Evolutionary conservation across 164 flowering plant genomes (phyloP).

Genomic region (Annona squamosa): DNA sequence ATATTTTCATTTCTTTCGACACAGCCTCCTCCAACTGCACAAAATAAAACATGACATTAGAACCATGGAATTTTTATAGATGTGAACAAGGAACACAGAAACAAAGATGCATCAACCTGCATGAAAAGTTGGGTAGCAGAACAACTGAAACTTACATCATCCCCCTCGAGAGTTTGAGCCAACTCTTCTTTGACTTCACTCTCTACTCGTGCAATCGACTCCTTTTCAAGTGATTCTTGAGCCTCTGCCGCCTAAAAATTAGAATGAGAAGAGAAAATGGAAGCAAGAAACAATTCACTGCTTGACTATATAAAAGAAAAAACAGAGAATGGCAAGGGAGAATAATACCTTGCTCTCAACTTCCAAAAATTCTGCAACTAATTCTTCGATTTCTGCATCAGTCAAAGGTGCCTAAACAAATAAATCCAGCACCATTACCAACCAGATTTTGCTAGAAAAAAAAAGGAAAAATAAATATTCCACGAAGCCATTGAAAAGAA

Average conservation of each 20-base stretch:
- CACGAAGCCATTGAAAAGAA: background rate
- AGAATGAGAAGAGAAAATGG: slow-evolving; percentile 28
- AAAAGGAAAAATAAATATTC: background rate
- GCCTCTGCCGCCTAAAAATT: slow-evolving; percentile 96
- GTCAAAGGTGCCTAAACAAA: slow-evolving; percentile 62
- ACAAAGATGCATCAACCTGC: background rate
- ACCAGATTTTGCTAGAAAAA: background rate
- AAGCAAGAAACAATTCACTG: background rate
- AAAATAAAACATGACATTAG: slow-evolving; percentile 17
- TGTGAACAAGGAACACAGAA: background rate
- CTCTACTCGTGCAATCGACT: slow-evolving; percentile 76
- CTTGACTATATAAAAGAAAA: background rate
- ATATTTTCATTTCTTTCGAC: slow-evolving; percentile 62
- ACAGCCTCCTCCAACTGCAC: slow-evolving; percentile 76
- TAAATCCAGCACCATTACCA: slow-evolving; percentile 1
- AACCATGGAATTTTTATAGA: background rate
- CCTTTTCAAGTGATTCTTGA: slow-evolving; percentile 92
- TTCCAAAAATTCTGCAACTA: slow-evolving; percentile 70
- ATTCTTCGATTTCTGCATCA: slow-evolving; percentile 79
- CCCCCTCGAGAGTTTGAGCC: slow-evolving; percentile 53
- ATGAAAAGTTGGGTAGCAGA: too few species aligned
- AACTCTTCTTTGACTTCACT: slow-evolving; percentile 82
- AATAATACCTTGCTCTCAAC: slow-evolving; percentile 86
- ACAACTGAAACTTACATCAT: slow-evolving; percentile 47
- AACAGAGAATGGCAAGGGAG: slow-evolving; percentile 2